These are phyloP conservation scores for Xylaria sp. DNA, from an alignment of 2,329 filamentous ascomycete genomes.

Conservation along the genomic window DNA sequence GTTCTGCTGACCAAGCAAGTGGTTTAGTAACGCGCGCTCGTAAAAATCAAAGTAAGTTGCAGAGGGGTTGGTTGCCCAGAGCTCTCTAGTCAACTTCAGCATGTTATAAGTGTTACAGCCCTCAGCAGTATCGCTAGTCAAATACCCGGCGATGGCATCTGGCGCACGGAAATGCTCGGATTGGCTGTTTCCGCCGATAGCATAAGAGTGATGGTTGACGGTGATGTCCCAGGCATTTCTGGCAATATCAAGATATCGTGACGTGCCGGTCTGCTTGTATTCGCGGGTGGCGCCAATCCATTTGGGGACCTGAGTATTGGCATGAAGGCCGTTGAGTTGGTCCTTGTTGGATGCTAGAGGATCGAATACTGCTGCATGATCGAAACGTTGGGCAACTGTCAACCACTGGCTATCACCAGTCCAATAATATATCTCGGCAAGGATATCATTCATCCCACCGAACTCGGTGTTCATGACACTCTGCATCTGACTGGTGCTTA, in stretches of 20 bases:
- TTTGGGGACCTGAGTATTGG: slow-evolving; percentile 65
- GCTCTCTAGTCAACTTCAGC: slow-evolving; percentile 65
- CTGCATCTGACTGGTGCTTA: slow-evolving; percentile 61
- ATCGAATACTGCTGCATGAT: slow-evolving; percentile 60
- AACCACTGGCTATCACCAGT: slow-evolving; percentile 60
- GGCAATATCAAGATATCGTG: slow-evolving; percentile 60
- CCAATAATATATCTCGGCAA: slow-evolving; percentile 60
- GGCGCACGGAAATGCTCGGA: slow-evolving; percentile 62
- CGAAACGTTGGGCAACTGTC: slow-evolving; percentile 59
- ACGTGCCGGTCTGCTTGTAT: slow-evolving; percentile 57
- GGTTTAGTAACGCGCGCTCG: slow-evolving; percentile 62
- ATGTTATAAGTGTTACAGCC: slow-evolving; percentile 68
- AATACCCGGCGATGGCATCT: slow-evolving; percentile 58
- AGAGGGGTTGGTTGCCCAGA: slow-evolving; percentile 59
- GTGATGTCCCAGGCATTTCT: slow-evolving; percentile 52
- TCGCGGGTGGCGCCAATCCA: slow-evolving; percentile 63
- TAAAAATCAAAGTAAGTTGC: slow-evolving; percentile 55
- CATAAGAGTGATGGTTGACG: slow-evolving; percentile 58
- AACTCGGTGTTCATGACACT: slow-evolving; percentile 61
- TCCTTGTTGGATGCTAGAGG: slow-evolving; percentile 60
- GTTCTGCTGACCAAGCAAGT: slow-evolving; percentile 62
- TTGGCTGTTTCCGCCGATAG: slow-evolving; percentile 65
- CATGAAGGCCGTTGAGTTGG: slow-evolving; percentile 59
- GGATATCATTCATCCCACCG: slow-evolving; percentile 64
- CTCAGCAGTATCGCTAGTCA: slow-evolving; percentile 61